Conservation (phyloP, 805 yeast genomes). For the Lachancea dasiensis region DNA sequence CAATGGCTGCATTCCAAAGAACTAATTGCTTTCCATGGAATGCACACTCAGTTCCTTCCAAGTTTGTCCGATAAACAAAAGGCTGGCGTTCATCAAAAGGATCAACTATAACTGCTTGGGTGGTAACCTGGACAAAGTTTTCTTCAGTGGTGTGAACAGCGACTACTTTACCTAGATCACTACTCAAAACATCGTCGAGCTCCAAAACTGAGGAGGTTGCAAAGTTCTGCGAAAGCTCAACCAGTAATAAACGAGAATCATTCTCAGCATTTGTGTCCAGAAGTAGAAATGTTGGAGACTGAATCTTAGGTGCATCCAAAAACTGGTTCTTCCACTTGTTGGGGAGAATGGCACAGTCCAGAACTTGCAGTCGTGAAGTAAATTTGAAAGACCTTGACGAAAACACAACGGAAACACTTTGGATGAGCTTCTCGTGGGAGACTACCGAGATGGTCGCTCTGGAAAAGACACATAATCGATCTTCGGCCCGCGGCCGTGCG, state of each 20-base stretch:
- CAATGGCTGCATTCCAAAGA: slow-evolving; percentile 16
- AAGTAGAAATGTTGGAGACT: not conserved
- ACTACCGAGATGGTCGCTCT: slow-evolving; percentile 19
- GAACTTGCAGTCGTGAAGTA: not conserved
- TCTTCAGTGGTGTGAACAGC: slow-evolving; percentile 11
- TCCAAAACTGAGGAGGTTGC: slow-evolving; percentile 6
- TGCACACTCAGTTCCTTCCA: slow-evolving; percentile 14
- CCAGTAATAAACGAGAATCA: not conserved
- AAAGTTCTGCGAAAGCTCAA: not conserved
- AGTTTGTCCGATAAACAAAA: slow-evolving; percentile 7
- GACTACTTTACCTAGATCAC: slow-evolving; percentile 9
- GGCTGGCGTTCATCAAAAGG: slow-evolving; percentile 3
- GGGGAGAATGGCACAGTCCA: slow-evolving; percentile 1
- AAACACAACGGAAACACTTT: not conserved
- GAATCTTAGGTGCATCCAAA: not conserved
- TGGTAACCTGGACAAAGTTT: slow-evolving; percentile 17
- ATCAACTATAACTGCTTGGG: slow-evolving; percentile 10
- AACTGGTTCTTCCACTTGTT: slow-evolving; percentile 4
- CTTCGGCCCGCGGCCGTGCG: not conserved
- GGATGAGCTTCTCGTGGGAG: not conserved
- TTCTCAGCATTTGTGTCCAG: not conserved
- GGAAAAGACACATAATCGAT: slow-evolving; percentile 21
- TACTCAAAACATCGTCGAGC: slow-evolving; percentile 18
- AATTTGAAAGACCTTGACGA: not conserved
- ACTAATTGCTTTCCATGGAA: slow-evolving; percentile 9